Conservation (phyloP, 108 stramenopile genomes). For the Conticribra weissflogii region DNA sequence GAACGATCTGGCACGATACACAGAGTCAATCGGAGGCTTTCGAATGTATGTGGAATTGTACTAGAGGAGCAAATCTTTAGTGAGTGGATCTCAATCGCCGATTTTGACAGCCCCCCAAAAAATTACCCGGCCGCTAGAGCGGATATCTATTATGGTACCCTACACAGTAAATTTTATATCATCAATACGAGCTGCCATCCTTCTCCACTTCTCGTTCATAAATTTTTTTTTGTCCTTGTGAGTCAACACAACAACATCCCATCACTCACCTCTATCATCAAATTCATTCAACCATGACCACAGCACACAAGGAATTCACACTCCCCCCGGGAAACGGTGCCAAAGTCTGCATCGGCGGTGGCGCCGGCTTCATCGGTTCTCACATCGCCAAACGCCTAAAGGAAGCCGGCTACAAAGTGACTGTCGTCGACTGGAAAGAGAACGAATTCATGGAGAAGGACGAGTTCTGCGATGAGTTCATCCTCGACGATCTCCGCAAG, state of each 20-base stretch:
- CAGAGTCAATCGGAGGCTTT: too few relatives aligned
- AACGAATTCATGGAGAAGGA: slow-evolving; percentile 97
- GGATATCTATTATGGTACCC: too few relatives aligned
- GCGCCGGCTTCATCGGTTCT: slow-evolving; percentile 96
- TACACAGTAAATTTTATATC: too few relatives aligned
- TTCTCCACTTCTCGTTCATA: neutral
- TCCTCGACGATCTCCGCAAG: slow-evolving; percentile 92
- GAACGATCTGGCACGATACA: too few relatives aligned
- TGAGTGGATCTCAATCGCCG: neutral
- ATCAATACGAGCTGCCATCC: too few relatives aligned
- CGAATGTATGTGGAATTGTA: neutral
- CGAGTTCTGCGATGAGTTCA: slow-evolving; percentile 98
- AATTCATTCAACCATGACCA: slow-evolving; percentile 18
- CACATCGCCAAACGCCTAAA: slow-evolving; percentile 98
- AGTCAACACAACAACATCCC: neutral
- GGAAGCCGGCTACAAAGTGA: slow-evolving; percentile 89
- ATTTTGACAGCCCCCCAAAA: too few relatives aligned
- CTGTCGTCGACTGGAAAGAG: slow-evolving; percentile 94
- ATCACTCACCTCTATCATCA: neutral
- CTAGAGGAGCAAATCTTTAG: neutral
- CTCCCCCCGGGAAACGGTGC: slow-evolving; percentile 81
- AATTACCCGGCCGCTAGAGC: too few relatives aligned
- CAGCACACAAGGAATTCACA: slow-evolving; percentile 64
- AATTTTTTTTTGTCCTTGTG: neutral
- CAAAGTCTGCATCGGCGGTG: slow-evolving; percentile 94